Evolutionary conservation across 2,329 filamentous ascomycete species (phyloP).

Genomic region (Pseudocercospora cruenta): DNA sequence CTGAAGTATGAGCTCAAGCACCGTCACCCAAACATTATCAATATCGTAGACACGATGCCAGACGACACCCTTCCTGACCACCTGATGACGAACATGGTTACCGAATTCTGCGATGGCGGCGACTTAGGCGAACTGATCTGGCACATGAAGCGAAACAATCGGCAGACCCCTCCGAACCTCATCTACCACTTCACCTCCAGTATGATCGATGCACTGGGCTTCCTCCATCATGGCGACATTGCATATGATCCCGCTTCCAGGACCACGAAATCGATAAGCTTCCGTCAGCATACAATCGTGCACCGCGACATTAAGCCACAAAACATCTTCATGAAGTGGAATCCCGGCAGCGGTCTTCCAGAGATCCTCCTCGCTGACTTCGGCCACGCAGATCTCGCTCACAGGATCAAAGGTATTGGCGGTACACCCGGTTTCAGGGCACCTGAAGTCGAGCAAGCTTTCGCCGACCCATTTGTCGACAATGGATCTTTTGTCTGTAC

Average conservation of each 20-base stretch:
- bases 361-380: constrained; percentile 33
- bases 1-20: not conserved
- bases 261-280: not conserved
- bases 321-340: constrained; percentile 32
- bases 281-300: constrained; percentile 23
- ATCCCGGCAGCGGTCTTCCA: constrained; percentile 17
- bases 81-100: constrained; percentile 20
- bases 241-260: constrained; percentile 5
- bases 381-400: constrained; percentile 18
- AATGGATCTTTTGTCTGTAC: constrained; percentile 22
- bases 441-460: constrained; percentile 13
- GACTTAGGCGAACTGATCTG: constrained; percentile 26
- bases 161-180: constrained; percentile 23
- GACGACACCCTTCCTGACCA: not conserved
- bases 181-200: constrained; percentile 31
- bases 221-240: constrained; percentile 31
- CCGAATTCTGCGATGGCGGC: constrained; percentile 31
- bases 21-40: constrained; percentile 19
- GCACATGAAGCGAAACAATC: not conserved
- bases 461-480: not conserved
- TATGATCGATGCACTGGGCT: constrained; percentile 33
- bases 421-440: constrained; percentile 26
- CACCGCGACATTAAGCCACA: constrained; percentile 33
- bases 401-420: constrained; percentile 7
- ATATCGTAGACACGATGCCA: constrained; percentile 10